Evolutionary conservation across 2,329 filamentous ascomycete species (phyloP).

Genomic region (Scedosporium apiospermum): DNA sequence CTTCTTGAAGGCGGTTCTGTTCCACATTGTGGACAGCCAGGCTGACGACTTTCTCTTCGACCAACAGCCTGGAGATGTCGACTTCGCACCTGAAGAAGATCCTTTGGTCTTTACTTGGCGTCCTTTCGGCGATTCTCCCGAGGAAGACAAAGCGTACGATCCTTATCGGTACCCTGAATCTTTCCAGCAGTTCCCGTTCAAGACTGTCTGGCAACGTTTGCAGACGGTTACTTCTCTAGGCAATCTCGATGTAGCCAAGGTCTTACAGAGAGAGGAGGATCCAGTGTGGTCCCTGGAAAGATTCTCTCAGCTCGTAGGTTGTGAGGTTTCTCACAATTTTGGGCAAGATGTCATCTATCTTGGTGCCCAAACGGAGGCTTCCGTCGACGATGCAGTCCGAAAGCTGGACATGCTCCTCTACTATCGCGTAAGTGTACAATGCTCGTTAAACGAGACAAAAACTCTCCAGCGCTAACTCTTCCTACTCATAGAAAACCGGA

Average conservation of each 20-base stretch:
- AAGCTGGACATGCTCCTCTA: slow-evolving; percentile 14
- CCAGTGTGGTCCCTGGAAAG: neutral
- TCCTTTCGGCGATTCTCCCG: neutral
- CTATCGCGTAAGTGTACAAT: slow-evolving; percentile 14
- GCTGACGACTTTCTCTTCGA: neutral
- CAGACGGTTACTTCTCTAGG: neutral
- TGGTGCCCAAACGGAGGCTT: slow-evolving; percentile 10
- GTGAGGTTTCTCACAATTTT: slow-evolving; percentile 19
- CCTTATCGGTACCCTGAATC: slow-evolving; percentile 14
- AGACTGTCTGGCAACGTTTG: slow-evolving; percentile 15
- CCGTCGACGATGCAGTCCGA: slow-evolving; percentile 10
- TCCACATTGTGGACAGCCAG: slow-evolving; percentile 13
- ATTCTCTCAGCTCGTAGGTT: slow-evolving; percentile 8
- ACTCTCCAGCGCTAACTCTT: neutral
- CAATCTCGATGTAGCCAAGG: neutral
- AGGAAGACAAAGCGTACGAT: slow-evolving; percentile 9
- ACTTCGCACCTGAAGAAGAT: neutral
- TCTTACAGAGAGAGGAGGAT: slow-evolving; percentile 3
- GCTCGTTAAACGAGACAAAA: neutral
- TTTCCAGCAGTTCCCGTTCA: slow-evolving; percentile 12
- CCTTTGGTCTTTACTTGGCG: neutral
- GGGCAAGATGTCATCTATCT: slow-evolving; percentile 18
- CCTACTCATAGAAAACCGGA: neutral
- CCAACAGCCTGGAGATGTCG: neutral
- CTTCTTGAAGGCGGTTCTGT: slow-evolving; percentile 14